Percentiles rank a stretch among this genome's conserved stretches.
These are phyloP conservation scores for Kodamaea neixiangensis DNA, from an alignment of 805 yeast genomes.

Conservation along the genomic window DNA sequence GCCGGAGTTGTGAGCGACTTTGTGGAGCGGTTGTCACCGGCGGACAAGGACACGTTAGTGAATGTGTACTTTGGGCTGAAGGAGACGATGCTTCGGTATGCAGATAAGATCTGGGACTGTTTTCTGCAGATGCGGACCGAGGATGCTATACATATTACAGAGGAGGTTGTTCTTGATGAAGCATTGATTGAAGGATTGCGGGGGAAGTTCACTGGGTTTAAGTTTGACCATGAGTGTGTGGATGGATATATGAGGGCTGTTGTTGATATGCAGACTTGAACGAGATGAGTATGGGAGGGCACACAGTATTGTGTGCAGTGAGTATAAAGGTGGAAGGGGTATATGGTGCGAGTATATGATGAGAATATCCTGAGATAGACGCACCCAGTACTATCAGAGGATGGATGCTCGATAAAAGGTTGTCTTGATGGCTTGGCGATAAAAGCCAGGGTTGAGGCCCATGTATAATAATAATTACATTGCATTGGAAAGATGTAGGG, in stretches of 20 bases:
- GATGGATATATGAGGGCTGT: conserved; percentile 25
- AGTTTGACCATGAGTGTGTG: conserved; percentile 19
- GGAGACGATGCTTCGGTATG: conserved; percentile 24
- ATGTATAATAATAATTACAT: too few relatives aligned
- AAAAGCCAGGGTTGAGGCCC: too few relatives aligned
- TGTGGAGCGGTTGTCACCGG: conserved; percentile 2
- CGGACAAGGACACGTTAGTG: conserved; percentile 19
- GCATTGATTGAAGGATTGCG: conserved; percentile 18
- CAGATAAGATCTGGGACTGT: conserved; percentile 26
- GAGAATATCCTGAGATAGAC: too few relatives aligned
- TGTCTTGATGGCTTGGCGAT: too few relatives aligned
- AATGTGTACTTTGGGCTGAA: conserved; percentile 27
- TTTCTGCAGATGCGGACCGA: conserved; percentile 16
- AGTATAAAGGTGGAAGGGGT: too few relatives aligned
- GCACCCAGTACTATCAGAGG: too few relatives aligned
- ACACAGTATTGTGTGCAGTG: too few relatives aligned
- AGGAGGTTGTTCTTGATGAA: conserved; percentile 16
- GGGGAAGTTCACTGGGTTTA: conserved; percentile 23
- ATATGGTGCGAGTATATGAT: too few relatives aligned
- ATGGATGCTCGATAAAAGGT: too few relatives aligned
- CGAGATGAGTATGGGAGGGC: neutral
- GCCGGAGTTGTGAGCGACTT: conserved; percentile 1
- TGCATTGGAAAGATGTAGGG: too few relatives aligned
- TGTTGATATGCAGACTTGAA: conserved; percentile 11
- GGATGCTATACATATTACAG: conserved; percentile 18